Percentiles rank a stretch among this genome's conserved stretches.
phyloP scores from a whole-genome alignment of 768 basidiomycete species.

The Mycena pura region DNA sequence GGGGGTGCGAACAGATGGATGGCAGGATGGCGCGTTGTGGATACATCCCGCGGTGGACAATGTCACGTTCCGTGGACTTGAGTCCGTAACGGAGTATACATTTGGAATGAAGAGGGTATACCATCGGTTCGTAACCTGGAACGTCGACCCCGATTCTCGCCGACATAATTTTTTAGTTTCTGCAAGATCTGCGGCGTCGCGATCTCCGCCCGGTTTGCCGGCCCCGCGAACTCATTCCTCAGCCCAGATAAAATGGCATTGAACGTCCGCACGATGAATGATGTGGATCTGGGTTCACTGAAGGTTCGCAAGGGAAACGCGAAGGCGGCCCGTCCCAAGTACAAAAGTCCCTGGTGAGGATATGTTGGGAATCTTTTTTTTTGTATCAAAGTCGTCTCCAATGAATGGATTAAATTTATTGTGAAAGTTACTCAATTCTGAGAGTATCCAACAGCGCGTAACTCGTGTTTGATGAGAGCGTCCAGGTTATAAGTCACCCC shows the following conservation, averaged over 20 bases:
- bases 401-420: no score
- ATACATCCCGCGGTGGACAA: not conserved
- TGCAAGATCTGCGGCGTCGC: conserved; percentile 17
- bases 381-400: no score
- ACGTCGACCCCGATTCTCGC: not conserved
- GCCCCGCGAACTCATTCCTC: not conserved
- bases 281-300: not conserved
- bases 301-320: not conserved
- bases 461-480: no score
- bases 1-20: no score
- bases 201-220: not conserved
- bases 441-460: no score
- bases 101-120: not conserved
- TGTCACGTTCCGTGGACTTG: not conserved
- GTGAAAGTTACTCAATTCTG: no score
- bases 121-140: conserved; percentile 2
- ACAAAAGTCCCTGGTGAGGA: no score
- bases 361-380: no score
- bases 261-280: conserved; percentile 16
- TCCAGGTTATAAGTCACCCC: conserved; percentile 37
- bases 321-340: not conserved
- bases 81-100: conserved; percentile 5
- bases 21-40: conserved; percentile 16
- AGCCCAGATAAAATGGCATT: not conserved
- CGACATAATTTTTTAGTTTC: not conserved